phyloP scores from a whole-genome alignment of 768 basidiomycete genomes.

The Hypsizygus marmoreus region DNA sequence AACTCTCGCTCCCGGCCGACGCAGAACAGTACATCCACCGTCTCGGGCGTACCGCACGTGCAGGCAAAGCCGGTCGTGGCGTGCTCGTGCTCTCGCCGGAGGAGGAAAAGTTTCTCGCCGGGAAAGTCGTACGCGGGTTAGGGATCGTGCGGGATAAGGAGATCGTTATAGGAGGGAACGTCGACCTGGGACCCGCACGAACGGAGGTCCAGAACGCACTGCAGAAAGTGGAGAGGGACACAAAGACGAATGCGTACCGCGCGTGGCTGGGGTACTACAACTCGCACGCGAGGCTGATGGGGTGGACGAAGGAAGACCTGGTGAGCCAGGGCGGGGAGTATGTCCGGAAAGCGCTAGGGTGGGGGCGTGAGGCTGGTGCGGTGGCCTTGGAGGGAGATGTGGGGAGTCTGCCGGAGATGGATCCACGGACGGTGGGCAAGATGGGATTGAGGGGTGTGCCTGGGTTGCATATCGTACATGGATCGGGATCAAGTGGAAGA shows the following conservation, averaged over 20 bases:
- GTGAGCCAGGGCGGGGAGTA: slow-evolving; percentile 43
- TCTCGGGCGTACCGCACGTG: slow-evolving; percentile 77
- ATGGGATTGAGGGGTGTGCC: slow-evolving; percentile 46
- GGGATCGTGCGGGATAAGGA: slow-evolving; percentile 36
- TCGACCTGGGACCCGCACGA: slow-evolving; percentile 18
- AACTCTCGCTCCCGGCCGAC: slow-evolving; percentile 66
- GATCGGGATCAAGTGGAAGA: background rate
- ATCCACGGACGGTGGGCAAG: slow-evolving; percentile 47
- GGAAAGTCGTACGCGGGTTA: slow-evolving; percentile 39
- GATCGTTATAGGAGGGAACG: slow-evolving; percentile 16
- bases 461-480: slow-evolving; percentile 25
- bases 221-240: slow-evolving; percentile 31
- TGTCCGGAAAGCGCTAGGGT: slow-evolving; percentile 37
- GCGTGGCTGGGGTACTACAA: slow-evolving; percentile 64
- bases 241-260: slow-evolving; percentile 53
- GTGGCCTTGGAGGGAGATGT: too few relatives aligned
- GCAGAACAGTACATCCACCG: slow-evolving; percentile 81
- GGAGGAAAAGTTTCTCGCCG: slow-evolving; percentile 51
- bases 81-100: slow-evolving; percentile 54
- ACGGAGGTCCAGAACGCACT: slow-evolving; percentile 27
- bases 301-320: slow-evolving; percentile 39
- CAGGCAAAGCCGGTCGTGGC: slow-evolving; percentile 63
- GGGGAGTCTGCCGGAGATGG: slow-evolving; percentile 34
- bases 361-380: slow-evolving; percentile 29
- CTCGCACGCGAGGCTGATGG: slow-evolving; percentile 33